A percentile compares a stretch with the other conserved stretches of the same genome.
Evolutionary conservation across 1,284 basidiomycete species (phyloP).

Genomic region (Lignosus rhinocerotis): DNA sequence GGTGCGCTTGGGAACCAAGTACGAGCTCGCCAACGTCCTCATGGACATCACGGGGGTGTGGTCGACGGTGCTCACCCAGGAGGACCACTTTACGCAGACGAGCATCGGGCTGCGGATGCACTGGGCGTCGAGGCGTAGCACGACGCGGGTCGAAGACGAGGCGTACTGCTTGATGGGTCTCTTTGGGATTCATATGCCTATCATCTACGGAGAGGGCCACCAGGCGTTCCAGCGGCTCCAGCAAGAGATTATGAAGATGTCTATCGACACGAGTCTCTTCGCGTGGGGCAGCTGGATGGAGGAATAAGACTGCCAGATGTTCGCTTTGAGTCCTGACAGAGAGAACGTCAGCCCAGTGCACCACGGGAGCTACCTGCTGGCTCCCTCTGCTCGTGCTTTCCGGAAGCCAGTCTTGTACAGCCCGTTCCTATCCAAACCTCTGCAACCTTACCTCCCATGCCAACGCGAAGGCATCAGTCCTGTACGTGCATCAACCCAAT

Average conservation of each 20-base stretch:
- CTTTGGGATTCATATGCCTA: slow-evolving; percentile 5
- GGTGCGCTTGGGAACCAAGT: not conserved
- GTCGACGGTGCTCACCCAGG: not conserved
- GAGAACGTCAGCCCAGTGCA: not conserved
- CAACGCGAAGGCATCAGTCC: not conserved
- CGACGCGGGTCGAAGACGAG: slow-evolving; percentile 2
- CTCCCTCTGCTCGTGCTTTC: not conserved
- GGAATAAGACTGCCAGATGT: not conserved
- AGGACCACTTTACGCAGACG: not conserved
- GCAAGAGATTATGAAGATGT: slow-evolving; percentile 4
- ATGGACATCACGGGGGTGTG: not conserved
- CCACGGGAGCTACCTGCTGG: not conserved
- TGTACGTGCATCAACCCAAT: not conserved
- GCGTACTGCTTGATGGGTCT: slow-evolving; percentile 9
- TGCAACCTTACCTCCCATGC: not conserved
- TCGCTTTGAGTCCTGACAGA: not conserved
- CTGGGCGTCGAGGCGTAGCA: not conserved
- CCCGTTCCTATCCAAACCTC: not conserved
- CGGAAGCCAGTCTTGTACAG: not conserved
- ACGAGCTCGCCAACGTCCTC: not conserved
- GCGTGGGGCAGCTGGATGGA: not conserved
- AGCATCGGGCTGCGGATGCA: slow-evolving; percentile 4
- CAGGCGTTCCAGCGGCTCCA: slow-evolving; percentile 2
- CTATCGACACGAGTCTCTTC: slow-evolving; percentile 1
- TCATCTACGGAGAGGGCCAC: slow-evolving; percentile 6